phyloP scores from a whole-genome alignment of 2,329 filamentous ascomycete genomes.

The Leptographium galeiforme region DNA sequence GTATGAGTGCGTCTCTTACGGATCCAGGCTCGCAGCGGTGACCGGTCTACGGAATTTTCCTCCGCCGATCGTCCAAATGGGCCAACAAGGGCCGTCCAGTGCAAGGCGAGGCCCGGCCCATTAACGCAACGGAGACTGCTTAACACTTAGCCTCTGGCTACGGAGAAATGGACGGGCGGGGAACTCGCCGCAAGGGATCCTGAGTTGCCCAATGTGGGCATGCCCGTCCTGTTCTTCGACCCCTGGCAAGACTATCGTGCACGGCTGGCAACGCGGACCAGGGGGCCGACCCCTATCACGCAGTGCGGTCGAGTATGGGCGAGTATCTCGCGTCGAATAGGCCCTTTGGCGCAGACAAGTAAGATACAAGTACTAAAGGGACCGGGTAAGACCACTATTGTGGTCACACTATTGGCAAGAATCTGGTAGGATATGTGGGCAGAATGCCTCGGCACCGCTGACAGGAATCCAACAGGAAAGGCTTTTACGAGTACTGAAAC shows the following conservation, averaged over 20 bases:
- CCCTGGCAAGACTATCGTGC: no score
- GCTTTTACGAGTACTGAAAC: not conserved
- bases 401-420: not conserved
- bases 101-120: slow-evolving; percentile 8
- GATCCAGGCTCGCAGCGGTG: no score
- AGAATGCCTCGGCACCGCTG: not conserved
- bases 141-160: slow-evolving; percentile 1
- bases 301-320: no score
- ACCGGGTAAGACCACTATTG: not conserved
- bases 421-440: not conserved
- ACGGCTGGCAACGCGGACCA: no score
- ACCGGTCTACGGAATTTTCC: not conserved
- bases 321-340: no score
- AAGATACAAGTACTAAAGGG: no score
- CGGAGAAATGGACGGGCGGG: not conserved
- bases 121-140: slow-evolving; percentile 1
- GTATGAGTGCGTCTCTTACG: not conserved
- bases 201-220: no score
- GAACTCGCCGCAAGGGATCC: not conserved
- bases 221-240: no score
- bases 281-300: no score
- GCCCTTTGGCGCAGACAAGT: no score
- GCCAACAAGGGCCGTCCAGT: not conserved
- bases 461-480: not conserved
- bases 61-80: slow-evolving; percentile 9